Evolutionary conservation across 2,329 filamentous ascomycete species (phyloP), one percentile per base, ranked within the genome.

Genomic region (Ophidiomyces ophidiicola): DNA sequence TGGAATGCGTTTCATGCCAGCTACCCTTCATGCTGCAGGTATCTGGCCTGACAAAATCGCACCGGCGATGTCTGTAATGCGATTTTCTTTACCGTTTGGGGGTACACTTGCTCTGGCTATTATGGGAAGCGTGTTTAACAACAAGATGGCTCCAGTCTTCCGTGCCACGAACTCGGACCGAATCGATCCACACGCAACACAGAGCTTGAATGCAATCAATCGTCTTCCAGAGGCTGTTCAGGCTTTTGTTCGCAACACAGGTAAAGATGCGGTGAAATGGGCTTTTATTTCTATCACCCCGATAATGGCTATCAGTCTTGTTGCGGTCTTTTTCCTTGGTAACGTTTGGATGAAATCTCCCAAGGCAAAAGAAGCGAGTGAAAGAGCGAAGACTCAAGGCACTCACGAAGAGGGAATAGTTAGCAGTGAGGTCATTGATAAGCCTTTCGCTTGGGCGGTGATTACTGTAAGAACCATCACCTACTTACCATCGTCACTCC

Each of bases 111-210:
- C 71, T 0, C 62, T 81, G 32, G 78, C 77, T 0, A 67, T 82
- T 49, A 81, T 82, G 78, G 70, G 75, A 10, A 68, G 71, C 6
- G 76, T 82, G 1, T 81, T 81, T 55, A 79, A 80, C 51, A 82
- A 82, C 38, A 66, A 69, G 38, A 47, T 64, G 49, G 39, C 53
- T 46, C 3, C 39, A 26, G 35, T 46, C 32, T 42, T 61, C n/a
- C 47, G 39, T 4, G 3, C 56, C 56, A 4, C 58, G 54, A 24
- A 51, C 49, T 14, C 31, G 5, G 14, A 54, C 54, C 39, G 39
- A 26, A 30, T 53, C 36, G 52, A 60, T 41, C 44, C 62, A 37
- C 47, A 60, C 33, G 45, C 57, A 36, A 42, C 59, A 17, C 32
- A 41, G 20, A 61, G 55, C 26, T 56, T 72, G 1, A 47, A 56